Percentiles rank a stretch among this genome's conserved stretches.
Conservation (phyloP, 1,139 yeast species). For the Protomyces lactucae-debilis region DNA sequence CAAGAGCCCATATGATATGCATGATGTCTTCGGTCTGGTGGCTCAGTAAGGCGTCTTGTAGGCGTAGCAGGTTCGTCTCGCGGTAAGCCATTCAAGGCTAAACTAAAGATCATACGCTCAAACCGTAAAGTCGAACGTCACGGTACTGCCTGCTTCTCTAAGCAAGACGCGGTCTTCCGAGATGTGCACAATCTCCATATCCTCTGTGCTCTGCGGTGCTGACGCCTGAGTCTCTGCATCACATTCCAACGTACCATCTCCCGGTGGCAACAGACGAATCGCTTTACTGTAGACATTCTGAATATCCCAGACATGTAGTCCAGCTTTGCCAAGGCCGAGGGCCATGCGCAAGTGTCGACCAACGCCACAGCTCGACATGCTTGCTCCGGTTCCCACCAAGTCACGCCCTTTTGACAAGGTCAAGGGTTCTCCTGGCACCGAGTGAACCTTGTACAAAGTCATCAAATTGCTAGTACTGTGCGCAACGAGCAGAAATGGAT, state of each 20-base stretch:
- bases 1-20: no score
- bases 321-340: background rate
- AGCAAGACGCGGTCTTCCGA: background rate
- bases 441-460: background rate
- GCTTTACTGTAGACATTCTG: background rate
- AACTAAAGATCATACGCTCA: background rate
- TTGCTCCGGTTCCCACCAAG: background rate
- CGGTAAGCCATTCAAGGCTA: no score
- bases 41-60: no score
- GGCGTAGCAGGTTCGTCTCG: no score
- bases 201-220: background rate
- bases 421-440: background rate
- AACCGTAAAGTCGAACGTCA: background rate
- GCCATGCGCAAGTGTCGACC: background rate
- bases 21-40: no score
- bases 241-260: background rate
- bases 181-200: background rate
- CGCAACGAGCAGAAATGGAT: background rate
- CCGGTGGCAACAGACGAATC: background rate
- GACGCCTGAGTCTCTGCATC: background rate
- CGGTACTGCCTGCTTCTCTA: background rate
- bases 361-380: background rate
- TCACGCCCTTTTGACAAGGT: background rate
- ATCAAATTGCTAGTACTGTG: background rate
- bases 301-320: background rate